phyloP scores from a whole-genome alignment of 2,329 filamentous ascomycete species.

The Ascochyta koolunga region DNA sequence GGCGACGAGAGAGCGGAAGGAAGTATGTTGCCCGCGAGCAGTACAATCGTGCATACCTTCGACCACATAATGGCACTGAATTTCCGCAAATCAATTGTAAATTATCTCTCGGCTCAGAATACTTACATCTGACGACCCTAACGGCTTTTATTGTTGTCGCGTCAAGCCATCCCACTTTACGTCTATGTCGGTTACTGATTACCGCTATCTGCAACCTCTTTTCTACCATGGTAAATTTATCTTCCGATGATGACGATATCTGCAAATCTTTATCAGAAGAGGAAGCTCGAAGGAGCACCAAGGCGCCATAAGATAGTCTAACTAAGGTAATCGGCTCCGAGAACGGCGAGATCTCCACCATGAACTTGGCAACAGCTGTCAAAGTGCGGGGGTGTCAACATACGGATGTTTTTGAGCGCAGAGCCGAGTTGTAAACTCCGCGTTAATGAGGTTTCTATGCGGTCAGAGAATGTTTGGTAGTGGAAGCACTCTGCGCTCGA shows the following conservation, averaged over 20 bases:
- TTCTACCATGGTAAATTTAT: constrained; percentile 1
- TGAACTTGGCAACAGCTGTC: constrained; percentile 5
- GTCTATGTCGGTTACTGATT: not conserved
- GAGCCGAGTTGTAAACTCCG: not conserved
- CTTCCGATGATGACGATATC: constrained; percentile 15
- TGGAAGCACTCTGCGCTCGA: not conserved
- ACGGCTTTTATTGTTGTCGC: not conserved
- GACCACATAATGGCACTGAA: constrained; percentile 19
- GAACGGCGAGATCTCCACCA: constrained; percentile 4
- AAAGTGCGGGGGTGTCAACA: constrained; percentile 7
- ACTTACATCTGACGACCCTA: not conserved
- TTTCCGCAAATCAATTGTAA: too few relatives aligned
- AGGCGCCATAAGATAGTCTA: constrained; percentile 9
- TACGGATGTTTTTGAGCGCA: constrained; percentile 3
- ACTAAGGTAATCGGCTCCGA: not conserved
- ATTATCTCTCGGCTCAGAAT: too few relatives aligned
- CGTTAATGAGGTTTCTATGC: too few relatives aligned
- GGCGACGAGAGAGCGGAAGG: constrained; percentile 17
- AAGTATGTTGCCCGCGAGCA: constrained; percentile 14
- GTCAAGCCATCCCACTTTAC: not conserved
- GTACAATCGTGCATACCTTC: not conserved
- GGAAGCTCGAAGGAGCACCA: constrained; percentile 24
- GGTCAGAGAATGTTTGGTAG: not conserved
- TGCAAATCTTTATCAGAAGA: constrained; percentile 21
- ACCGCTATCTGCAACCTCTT: constrained; percentile 18